A percentile compares a stretch with the other conserved stretches of the same genome.
phyloP scores from a whole-genome alignment of 1,284 basidiomycete genomes.

The Gomphus bonarii region DNA sequence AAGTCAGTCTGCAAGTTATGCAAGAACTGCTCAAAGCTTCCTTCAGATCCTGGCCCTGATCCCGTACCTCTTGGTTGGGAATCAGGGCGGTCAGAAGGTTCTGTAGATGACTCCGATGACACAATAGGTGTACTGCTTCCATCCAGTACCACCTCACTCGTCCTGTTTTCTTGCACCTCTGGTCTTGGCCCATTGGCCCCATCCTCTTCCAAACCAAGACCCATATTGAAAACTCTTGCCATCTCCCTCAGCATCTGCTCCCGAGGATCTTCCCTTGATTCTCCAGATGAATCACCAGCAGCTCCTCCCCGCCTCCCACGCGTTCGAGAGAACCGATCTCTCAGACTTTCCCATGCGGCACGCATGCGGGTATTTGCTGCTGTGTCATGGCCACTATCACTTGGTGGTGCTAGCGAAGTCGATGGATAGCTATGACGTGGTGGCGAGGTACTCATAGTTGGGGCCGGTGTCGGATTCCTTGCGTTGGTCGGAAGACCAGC shows the following conservation, averaged over 20 bases:
- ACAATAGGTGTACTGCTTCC: slow-evolving; percentile 8
- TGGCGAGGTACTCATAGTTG: slow-evolving; percentile 13
- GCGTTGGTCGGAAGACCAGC: slow-evolving; percentile 13
- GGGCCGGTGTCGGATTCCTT: not conserved
- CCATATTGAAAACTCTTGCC: slow-evolving; percentile 64
- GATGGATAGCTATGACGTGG: slow-evolving; percentile 5
- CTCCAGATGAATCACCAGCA: slow-evolving; percentile 10
- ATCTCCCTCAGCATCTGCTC: slow-evolving; percentile 63
- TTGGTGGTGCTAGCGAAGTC: not conserved
- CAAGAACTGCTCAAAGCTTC: slow-evolving; percentile 58
- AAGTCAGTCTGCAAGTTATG: slow-evolving; percentile 63
- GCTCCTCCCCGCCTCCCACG: slow-evolving; percentile 11
- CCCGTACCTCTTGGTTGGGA: not conserved
- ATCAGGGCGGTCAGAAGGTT: not conserved
- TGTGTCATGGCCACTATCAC: slow-evolving; percentile 4
- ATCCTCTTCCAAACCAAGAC: slow-evolving; percentile 38
- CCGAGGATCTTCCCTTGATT: slow-evolving; percentile 33
- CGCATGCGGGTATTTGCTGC: slow-evolving; percentile 32
- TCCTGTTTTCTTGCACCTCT: not conserved
- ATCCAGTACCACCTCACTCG: not conserved
- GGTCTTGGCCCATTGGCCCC: slow-evolving; percentile 13
- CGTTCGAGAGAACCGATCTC: slow-evolving; percentile 48
- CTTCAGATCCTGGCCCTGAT: slow-evolving; percentile 8
- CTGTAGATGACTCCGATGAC: not conserved
- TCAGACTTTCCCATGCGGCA: slow-evolving; percentile 52